Percentiles rank a stretch among this genome's conserved stretches.
phyloP scores from a whole-genome alignment of 2,329 filamentous ascomycete species.

The Cordyceps cicadae region DNA sequence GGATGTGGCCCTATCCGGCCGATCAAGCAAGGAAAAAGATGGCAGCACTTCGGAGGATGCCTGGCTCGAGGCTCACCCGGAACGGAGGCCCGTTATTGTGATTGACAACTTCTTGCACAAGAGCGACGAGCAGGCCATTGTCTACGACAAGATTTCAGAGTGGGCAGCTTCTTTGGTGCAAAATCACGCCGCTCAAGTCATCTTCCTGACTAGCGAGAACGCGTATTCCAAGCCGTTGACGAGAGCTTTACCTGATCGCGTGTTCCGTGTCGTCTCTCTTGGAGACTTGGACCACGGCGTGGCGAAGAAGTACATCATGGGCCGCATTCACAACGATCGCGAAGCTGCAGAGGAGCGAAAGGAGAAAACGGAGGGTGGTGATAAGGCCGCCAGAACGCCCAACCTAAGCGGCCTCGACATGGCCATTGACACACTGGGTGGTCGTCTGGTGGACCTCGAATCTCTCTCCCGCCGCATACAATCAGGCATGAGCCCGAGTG shows the following conservation, averaged over 20 bases:
- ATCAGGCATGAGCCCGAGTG: slow-evolving; percentile 71
- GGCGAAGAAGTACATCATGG: slow-evolving; percentile 83
- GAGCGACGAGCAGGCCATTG: slow-evolving; percentile 51
- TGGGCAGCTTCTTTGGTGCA: slow-evolving; percentile 84
- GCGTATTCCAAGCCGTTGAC: slow-evolving; percentile 81
- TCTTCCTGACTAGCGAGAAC: slow-evolving; percentile 86
- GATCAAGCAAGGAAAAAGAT: slow-evolving; percentile 67
- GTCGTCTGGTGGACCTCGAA: slow-evolving; percentile 90
- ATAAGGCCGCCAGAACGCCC: slow-evolving; percentile 19
- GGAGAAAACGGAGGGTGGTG: slow-evolving; percentile 20
- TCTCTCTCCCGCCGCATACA: slow-evolving; percentile 86
- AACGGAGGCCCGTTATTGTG: slow-evolving; percentile 72
- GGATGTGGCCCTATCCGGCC: slow-evolving; percentile 60
- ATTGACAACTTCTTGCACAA: slow-evolving; percentile 90
- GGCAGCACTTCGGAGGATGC: slow-evolving; percentile 68
- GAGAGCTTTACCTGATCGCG: slow-evolving; percentile 80
- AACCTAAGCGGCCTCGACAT: slow-evolving; percentile 66
- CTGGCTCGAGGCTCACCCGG: slow-evolving; percentile 82
- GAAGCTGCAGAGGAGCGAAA: slow-evolving; percentile 23
- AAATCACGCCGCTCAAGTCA: slow-evolving; percentile 83
- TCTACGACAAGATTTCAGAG: slow-evolving; percentile 75
- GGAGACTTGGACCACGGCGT: slow-evolving; percentile 81
- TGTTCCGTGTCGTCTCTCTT: slow-evolving; percentile 78
- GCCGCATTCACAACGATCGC: slow-evolving; percentile 55
- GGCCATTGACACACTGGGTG: slow-evolving; percentile 75